Percentiles rank a stretch among this genome's conserved stretches.
phyloP scores from a whole-genome alignment of 2,329 filamentous ascomycete species.

The Chaetomiaceae sp. region DNA sequence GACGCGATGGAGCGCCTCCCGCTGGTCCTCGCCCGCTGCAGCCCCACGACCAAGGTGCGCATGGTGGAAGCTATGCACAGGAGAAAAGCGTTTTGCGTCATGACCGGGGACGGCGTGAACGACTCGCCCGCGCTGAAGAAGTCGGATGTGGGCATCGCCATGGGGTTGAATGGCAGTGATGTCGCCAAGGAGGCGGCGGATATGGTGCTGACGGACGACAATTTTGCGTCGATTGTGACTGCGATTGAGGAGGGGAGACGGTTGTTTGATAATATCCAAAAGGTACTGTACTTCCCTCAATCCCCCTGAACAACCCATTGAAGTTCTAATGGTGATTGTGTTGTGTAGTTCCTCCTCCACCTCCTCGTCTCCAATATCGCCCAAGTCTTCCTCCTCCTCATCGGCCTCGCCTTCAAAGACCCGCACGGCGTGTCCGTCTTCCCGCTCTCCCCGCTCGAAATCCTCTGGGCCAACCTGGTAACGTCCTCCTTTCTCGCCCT shows the following conservation, averaged over 20 bases:
- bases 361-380: conserved; percentile 66
- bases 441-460: conserved; percentile 66
- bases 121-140: conserved; percentile 95
- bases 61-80: conserved; percentile 72
- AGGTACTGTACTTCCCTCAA: conserved; percentile 41
- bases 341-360: conserved; percentile 53
- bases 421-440: conserved; percentile 56
- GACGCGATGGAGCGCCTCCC: conserved; percentile 58
- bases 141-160: conserved; percentile 95
- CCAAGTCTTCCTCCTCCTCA: conserved; percentile 63
- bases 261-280: conserved; percentile 70
- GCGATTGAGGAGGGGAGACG: conserved; percentile 66
- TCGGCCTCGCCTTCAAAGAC: conserved; percentile 67
- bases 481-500: conserved; percentile 69
- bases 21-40: conserved; percentile 65
- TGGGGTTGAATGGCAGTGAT: conserved; percentile 92
- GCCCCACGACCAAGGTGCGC: conserved; percentile 67
- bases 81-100: conserved; percentile 68
- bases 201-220: conserved; percentile 87
- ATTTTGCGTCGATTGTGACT: conserved; percentile 77
- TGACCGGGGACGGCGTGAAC: conserved; percentile 98
- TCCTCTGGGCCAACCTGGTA: conserved; percentile 72
- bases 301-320: too few species aligned
- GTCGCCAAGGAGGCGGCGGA: conserved; percentile 93
- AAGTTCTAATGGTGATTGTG: too few species aligned